phyloP scores from a whole-genome alignment of 306 rosid species.

The Alnus glutinosa region DNA sequence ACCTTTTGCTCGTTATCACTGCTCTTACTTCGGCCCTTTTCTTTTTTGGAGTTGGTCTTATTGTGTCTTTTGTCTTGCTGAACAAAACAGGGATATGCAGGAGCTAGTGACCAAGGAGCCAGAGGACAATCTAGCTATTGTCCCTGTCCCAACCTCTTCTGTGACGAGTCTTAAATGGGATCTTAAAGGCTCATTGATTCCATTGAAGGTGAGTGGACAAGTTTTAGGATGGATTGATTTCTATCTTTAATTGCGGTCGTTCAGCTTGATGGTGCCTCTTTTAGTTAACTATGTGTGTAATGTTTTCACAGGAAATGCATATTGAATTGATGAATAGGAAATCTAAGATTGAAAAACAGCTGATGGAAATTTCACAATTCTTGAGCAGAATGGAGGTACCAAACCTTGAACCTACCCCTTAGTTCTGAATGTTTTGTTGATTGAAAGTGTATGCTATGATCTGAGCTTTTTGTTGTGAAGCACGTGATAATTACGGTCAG shows the following conservation, averaged over 20 bases:
- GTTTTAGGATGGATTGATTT: neutral
- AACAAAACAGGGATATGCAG: constrained; percentile 39
- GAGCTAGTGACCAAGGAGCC: constrained; percentile 42
- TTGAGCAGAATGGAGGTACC: constrained; percentile 66
- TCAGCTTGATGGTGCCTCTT: neutral
- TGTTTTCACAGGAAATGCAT: constrained; percentile 50
- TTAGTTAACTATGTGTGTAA: neutral
- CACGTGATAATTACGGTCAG: neutral
- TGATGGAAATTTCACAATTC: constrained; percentile 47
- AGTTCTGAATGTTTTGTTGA: neutral
- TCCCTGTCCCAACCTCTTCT: constrained; percentile 40
- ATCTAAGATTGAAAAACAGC: constrained; percentile 57
- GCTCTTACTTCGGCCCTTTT: neutral
- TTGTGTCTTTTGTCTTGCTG: neutral
- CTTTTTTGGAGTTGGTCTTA: neutral
- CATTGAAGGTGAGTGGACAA: constrained; percentile 46
- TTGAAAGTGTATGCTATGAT: neutral
- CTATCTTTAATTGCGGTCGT: neutral
- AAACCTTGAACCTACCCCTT: neutral
- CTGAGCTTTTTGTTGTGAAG: neutral
- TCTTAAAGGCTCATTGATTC: constrained; percentile 33
- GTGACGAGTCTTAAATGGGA: constrained; percentile 38
- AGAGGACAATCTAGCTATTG: constrained; percentile 42
- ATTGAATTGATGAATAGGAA: constrained; percentile 44
- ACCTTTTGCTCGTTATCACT: neutral